Conservation (phyloP, 352 stramenopile genomes). For the Pythium phragmitis region DNA sequence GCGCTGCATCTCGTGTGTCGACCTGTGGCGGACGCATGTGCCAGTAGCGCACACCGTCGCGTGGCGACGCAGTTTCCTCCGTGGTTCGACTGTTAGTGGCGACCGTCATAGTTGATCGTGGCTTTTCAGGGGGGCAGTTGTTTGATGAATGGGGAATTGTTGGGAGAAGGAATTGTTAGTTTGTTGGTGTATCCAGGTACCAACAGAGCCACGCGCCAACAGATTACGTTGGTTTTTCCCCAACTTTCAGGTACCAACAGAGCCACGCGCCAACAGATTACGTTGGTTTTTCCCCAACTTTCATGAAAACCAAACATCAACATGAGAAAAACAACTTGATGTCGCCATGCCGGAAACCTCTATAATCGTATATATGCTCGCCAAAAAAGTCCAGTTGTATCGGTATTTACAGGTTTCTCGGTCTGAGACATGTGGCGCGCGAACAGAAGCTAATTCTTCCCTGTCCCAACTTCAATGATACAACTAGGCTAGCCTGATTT, state of each 20-base stretch:
- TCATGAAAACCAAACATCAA: no score
- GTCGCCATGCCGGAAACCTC: conserved; percentile 6
- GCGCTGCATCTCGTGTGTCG: background rate
- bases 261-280: no score
- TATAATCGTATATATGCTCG: background rate
- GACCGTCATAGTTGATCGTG: background rate
- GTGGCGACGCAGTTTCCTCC: conserved; percentile 1
- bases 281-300: no score
- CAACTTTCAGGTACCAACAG: no score
- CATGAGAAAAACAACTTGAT: no score
- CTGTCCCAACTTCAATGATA: conserved; percentile 8
- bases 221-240: no score
- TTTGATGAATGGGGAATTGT: conserved; percentile 1
- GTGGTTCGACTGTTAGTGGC: background rate
- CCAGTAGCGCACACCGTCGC: conserved; percentile 30
- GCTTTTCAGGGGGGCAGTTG: no score
- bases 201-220: no score
- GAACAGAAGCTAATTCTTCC: background rate
- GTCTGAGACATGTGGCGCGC: background rate
- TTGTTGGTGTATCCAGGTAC: background rate
- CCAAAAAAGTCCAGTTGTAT: background rate
- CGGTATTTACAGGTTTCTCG: background rate
- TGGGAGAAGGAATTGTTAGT: background rate
- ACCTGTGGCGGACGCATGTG: conserved; percentile 22
- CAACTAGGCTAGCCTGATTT: conserved; percentile 1